Evolutionary conservation across 75 land plant species (phyloP).

Genomic region (Pinus tabuliformis): DNA sequence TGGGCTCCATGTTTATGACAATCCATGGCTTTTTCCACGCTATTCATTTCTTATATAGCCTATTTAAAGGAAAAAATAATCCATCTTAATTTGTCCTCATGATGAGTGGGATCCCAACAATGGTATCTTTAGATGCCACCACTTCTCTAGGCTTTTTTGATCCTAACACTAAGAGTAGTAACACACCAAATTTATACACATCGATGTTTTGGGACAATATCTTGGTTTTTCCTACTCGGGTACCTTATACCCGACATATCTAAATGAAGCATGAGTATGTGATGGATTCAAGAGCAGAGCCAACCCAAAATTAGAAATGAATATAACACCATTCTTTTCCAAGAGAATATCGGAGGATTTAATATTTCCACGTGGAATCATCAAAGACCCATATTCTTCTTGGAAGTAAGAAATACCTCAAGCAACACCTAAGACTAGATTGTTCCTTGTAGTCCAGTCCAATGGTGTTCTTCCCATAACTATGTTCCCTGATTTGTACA

Average conservation of each 20-base stretch:
- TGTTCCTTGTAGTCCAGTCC: slow-evolving; percentile 77
- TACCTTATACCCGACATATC: slow-evolving; percentile 77
- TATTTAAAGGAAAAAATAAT: too few species aligned
- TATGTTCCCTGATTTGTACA: slow-evolving; percentile 36
- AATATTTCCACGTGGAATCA: slow-evolving; percentile 75
- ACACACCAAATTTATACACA: slow-evolving; percentile 77
- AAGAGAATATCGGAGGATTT: slow-evolving; percentile 78
- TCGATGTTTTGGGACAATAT: slow-evolving; percentile 64
- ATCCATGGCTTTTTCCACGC: too few species aligned
- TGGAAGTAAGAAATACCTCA: slow-evolving; percentile 69
- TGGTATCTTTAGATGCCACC: too few species aligned
- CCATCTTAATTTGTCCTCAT: too few species aligned
- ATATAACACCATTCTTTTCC: slow-evolving; percentile 66
- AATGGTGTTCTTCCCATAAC: slow-evolving; percentile 70
- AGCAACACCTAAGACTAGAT: slow-evolving; percentile 65
- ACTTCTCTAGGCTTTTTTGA: too few species aligned
- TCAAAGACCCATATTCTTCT: slow-evolving; percentile 9
- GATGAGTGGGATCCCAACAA: too few species aligned
- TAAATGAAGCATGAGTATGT: slow-evolving; percentile 25
- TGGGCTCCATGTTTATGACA: too few species aligned
- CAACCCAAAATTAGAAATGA: slow-evolving; percentile 75
- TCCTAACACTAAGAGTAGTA: slow-evolving; percentile 18
- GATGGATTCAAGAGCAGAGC: slow-evolving; percentile 56
- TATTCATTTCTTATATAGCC: too few species aligned
- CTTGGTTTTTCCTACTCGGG: slow-evolving; percentile 64